Evolutionary conservation across 108 stramenopile species (phyloP), one percentile per base, ranked within the genome.

Genomic region (Epipyxis sp.): DNA sequence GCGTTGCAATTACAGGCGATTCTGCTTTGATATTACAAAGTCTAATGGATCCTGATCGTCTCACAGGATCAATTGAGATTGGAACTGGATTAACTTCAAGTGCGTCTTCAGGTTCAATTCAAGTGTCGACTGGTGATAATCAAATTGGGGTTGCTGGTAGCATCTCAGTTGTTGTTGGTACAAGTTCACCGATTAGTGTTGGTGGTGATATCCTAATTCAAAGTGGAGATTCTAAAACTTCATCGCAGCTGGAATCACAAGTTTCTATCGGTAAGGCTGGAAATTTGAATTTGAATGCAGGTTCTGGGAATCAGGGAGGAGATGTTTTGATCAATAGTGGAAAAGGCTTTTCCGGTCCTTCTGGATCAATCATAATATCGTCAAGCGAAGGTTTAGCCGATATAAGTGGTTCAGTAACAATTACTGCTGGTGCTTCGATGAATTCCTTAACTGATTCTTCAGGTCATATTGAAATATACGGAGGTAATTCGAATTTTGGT

Each of bases 141-240:
- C 30, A 65, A 13, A 32, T 13, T 13, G 61, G 61, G 34, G 61
- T 37, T 65, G 3, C 34, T 3, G 3, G 13, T 32, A 65, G 61
- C 34, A 65, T 13, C 34, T 16, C 3, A 32, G 61, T 65, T 65
- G 61, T 32, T 65, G 61, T 16, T 65, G 61, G 25, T 37, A 65
- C 10, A 6, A 6, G 13, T 65, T 65, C 34, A 32, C 34, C 6
- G 25, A 37, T 10, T 39, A 42, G 71, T 6, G 32, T 42, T 74
- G 50, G 71, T 74, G 71, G 71, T 6, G 37, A 39, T 34, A 27
- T 74, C 41, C 3, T 57, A 34, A 27, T 74, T 3, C 50, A 46
- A 42, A 34, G 32, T 37, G 44, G 46, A 16, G 25, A 39, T 29
- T 3, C 46, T 13, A 42, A 39, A 27, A 57, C 50, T 34, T 74